Conservation (phyloP, 208 protist genomes). For the Wallacemonas rigidus region DNA sequence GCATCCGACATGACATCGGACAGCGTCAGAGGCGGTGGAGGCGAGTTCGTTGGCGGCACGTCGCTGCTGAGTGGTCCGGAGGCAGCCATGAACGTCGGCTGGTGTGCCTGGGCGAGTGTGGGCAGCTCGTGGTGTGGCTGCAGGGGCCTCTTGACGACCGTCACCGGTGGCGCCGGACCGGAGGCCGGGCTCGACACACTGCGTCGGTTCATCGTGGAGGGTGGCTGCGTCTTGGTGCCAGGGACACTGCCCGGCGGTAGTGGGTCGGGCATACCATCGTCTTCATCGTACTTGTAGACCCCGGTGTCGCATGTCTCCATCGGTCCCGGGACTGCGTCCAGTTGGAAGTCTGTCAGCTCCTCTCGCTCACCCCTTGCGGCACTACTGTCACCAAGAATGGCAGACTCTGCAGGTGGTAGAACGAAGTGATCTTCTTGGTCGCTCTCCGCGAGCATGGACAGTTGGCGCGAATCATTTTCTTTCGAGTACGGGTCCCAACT, state of each 20-base stretch:
- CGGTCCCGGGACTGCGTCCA: slow-evolving; percentile 1
- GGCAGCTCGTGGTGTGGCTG: neutral
- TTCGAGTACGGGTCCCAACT: slow-evolving; percentile 32
- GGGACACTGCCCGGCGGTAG: slow-evolving; percentile 4
- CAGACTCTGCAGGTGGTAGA: slow-evolving; percentile 1
- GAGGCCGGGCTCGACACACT: neutral
- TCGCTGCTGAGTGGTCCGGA: neutral
- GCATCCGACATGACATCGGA: slow-evolving; percentile 1
- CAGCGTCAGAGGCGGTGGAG: neutral
- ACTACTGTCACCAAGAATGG: neutral
- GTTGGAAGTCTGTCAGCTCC: neutral
- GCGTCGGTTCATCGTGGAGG: slow-evolving; percentile 12
- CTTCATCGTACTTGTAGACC: slow-evolving; percentile 9
- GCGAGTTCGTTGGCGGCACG: neutral
- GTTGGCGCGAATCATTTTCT: slow-evolving; percentile 1
- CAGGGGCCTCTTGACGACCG: neutral
- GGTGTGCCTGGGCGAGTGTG: neutral
- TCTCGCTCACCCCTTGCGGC: neutral
- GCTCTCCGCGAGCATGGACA: neutral
- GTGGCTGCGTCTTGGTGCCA: slow-evolving; percentile 13
- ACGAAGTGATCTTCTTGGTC: slow-evolving; percentile 7
- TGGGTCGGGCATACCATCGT: neutral
- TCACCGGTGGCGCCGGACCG: neutral
- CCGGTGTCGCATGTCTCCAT: neutral
- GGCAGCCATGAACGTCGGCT: neutral